Conservation (phyloP, 2,329 filamentous ascomycete genomes). For the Fusarium burgessii region DNA sequence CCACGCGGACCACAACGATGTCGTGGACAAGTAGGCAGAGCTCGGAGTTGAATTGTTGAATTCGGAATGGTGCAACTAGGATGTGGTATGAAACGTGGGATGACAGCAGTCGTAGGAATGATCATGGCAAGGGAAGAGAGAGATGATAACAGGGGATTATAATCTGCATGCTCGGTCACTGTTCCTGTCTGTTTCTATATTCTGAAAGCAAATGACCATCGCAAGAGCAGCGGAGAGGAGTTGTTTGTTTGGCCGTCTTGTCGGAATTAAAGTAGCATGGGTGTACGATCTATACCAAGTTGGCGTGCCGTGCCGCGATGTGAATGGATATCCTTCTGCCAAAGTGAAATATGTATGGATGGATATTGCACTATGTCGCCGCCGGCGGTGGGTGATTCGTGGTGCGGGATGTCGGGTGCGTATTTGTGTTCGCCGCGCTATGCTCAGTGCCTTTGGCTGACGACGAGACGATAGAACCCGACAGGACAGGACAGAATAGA, state of each 20-base stretch:
- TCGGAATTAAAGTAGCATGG: conserved; percentile 34
- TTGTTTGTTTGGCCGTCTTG: conserved; percentile 30
- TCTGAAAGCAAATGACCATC: conserved; percentile 10
- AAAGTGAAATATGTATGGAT: conserved; percentile 20
- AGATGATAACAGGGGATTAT: neutral
- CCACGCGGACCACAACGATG: conserved; percentile 35
- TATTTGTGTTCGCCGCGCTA: conserved; percentile 37
- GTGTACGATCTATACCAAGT: conserved; percentile 24
- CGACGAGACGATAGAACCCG: conserved; percentile 7
- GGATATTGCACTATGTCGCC: conserved; percentile 24
- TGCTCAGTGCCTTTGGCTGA: conserved; percentile 26
- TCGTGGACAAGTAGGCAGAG: conserved; percentile 28
- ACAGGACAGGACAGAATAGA: conserved; percentile 7
- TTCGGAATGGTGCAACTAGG: conserved; percentile 22
- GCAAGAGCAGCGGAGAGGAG: conserved; percentile 16
- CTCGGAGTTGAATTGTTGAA: conserved; percentile 24
- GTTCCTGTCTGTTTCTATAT: conserved; percentile 25
- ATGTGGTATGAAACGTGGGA: conserved; percentile 12
- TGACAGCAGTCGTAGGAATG: neutral
- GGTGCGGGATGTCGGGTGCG: conserved; percentile 15
- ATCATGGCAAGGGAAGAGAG: conserved; percentile 4
- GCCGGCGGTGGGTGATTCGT: conserved; percentile 22
- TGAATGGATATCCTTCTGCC: conserved; percentile 21
- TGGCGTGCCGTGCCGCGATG: conserved; percentile 20
- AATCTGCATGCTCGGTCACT: conserved; percentile 13